phyloP scores from a whole-genome alignment of 2,329 filamentous ascomycete genomes.

The Fusarium dimerum region DNA sequence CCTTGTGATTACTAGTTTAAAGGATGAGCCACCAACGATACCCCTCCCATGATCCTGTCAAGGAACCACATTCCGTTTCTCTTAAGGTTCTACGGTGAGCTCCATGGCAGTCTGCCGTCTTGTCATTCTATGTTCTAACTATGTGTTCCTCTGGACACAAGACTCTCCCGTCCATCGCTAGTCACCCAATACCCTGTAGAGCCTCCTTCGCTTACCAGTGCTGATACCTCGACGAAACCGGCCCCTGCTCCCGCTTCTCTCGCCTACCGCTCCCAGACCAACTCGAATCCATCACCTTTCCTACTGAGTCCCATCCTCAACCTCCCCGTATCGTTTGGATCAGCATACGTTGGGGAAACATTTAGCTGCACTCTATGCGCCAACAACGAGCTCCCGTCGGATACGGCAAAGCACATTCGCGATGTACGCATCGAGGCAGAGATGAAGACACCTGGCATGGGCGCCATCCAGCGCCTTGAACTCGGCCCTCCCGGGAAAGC shows the following conservation, averaged over 20 bases:
- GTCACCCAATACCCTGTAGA: conserved; percentile 68
- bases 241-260: conserved; percentile 66
- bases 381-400: conserved; percentile 70
- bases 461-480: conserved; percentile 62
- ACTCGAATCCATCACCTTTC: conserved; percentile 56
- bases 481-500: conserved; percentile 47
- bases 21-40: conserved; percentile 61
- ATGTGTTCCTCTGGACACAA: conserved; percentile 36
- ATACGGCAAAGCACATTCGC: conserved; percentile 56
- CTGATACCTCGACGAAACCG: conserved; percentile 30
- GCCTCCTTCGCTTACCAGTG: conserved; percentile 45
- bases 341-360: conserved; percentile 91
- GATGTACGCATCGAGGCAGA: conserved; percentile 85
- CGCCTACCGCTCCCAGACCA: conserved; percentile 57
- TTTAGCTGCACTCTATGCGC: conserved; percentile 94
- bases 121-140: not conserved
- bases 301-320: conserved; percentile 69
- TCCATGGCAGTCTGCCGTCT: not conserved
- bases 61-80: conserved; percentile 78
- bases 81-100: conserved; percentile 71
- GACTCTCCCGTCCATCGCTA: conserved; percentile 79
- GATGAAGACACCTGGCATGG: conserved; percentile 81
- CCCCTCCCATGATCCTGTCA: conserved; percentile 58
- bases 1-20: conserved; percentile 4
- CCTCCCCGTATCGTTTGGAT: conserved; percentile 87